phyloP scores from a whole-genome alignment of 495 filamentous ascomycete species.

The Lepidopterella palustris region DNA sequence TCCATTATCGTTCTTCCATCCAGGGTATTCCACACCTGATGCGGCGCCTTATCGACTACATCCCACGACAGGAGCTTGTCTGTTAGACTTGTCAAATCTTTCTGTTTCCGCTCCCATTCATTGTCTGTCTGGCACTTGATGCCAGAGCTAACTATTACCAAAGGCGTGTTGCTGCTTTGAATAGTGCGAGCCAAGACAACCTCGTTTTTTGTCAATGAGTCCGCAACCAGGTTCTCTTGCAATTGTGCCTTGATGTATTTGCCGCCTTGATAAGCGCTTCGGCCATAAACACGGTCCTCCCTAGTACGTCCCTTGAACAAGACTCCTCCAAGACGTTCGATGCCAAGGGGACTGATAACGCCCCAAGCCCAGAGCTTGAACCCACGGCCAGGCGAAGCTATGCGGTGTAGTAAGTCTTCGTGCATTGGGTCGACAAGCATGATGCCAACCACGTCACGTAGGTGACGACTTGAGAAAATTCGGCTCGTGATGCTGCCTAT shows the following conservation, averaged over 20 bases:
- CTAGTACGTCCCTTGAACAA: constrained; percentile 69
- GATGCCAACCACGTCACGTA: constrained; percentile 62
- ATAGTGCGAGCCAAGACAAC: constrained; percentile 68
- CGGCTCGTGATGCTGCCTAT: constrained; percentile 81
- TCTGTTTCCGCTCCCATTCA: constrained; percentile 73
- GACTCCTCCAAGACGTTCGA: constrained; percentile 71
- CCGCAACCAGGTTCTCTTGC: constrained; percentile 85
- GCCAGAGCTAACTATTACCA: constrained; percentile 80
- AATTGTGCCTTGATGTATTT: constrained; percentile 81
- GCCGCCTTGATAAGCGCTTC: constrained; percentile 67
- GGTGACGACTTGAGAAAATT: constrained; percentile 78
- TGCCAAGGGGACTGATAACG: constrained; percentile 73
- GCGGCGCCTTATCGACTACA: constrained; percentile 75
- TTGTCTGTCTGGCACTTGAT: constrained; percentile 48
- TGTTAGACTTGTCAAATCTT: constrained; percentile 73
- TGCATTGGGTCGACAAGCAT: constrained; percentile 83
- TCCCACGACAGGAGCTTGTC: constrained; percentile 76
- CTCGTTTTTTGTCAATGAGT: constrained; percentile 74
- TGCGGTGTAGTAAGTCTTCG: constrained; percentile 66
- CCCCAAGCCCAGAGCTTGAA: constrained; percentile 82
- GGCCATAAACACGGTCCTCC: constrained; percentile 79
- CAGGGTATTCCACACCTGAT: constrained; percentile 70
- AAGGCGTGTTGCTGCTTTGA: constrained; percentile 61
- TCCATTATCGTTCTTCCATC: constrained; percentile 66
- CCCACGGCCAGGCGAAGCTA: constrained; percentile 62